These are phyloP conservation scores for Scutellaria barbata DNA, from an alignment of 257 asterid genomes.

Conservation along the genomic window DNA sequence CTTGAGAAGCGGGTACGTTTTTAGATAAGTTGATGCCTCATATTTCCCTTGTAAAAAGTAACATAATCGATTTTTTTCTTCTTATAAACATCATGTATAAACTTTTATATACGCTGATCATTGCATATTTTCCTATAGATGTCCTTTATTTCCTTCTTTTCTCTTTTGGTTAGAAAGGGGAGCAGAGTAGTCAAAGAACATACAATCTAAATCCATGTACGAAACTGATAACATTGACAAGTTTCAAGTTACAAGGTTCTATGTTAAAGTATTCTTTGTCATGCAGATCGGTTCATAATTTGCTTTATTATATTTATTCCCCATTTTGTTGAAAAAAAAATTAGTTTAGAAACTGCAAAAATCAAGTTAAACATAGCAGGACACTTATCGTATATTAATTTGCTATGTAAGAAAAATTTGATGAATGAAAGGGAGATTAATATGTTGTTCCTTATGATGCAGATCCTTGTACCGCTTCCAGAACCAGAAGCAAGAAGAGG, in stretches of 20 bases:
- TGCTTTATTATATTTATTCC: not conserved
- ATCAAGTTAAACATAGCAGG: not conserved
- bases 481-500: constrained; percentile 91
- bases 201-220: not conserved
- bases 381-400: not conserved
- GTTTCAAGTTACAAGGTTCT: not conserved
- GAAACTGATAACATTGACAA: not conserved
- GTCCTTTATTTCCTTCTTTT: not conserved
- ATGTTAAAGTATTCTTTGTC: not conserved
- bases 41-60: constrained; percentile 12
- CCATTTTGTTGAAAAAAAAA: not conserved
- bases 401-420: constrained; percentile 10
- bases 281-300: not conserved
- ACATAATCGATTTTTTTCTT: not conserved
- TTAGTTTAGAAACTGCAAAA: not conserved
- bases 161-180: not conserved
- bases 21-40: constrained; percentile 24
- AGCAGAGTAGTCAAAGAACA: not conserved
- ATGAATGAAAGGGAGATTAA: constrained; percentile 20
- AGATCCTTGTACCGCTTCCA: constrained; percentile 98
- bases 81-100: not conserved
- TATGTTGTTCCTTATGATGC: constrained; percentile 33
- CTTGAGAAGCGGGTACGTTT: constrained; percentile 89
- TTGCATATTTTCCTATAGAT: constrained; percentile 10
- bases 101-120: not conserved